Evolutionary conservation across 1,139 yeast genomes (phyloP), one percentile per base, ranked within the genome.

Genomic region (Saccharomyces hybrid): DNA sequence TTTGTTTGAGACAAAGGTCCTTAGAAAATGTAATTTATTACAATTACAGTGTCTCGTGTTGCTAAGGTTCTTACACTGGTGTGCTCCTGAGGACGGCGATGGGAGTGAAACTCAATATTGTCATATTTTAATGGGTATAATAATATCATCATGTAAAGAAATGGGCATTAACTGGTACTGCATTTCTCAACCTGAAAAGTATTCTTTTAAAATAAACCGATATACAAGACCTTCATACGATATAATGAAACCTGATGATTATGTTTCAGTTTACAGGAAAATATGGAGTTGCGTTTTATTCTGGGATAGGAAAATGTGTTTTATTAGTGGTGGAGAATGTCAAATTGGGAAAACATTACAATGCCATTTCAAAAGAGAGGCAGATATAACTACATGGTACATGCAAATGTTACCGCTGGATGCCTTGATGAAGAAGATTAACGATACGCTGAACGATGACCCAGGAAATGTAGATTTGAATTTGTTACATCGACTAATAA

Each of bases 71-170:
- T 65, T 66, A 52, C 63, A 65, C 49, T 68, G 70, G 70, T 63
- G 68, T 56, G 64, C 67, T 1, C 70, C 70, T 4, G 69, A 67
- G 47, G 69, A 66, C 54, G 69, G 69, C 8, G 70, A 68, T 56
- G 71, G 71, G 1, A 58, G 61, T 27, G 61, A 60, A 30, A 57
- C 61, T 6, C 66, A 66, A 50, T 67, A 67, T 47, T 62, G 63
- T 47, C 64, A 60, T 34, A 62, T 67, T 4, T 53, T 68, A 4
- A 60, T 64, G 60, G 69, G 70, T 5, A 59, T 61, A 16, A 66
- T 67, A 7, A 60, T 66, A 14, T 58, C 68, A 4, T 60, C 64
- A 41, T 65, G 68, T 42, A 62, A 60, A 54, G 67, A 66, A 46
- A 53, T 66, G 48, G 71, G 71, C 6, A 56, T 63, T 4, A 59